These are phyloP conservation scores for Nemania sp. DNA, from an alignment of 2,329 filamentous ascomycete species.

Conservation along the genomic window DNA sequence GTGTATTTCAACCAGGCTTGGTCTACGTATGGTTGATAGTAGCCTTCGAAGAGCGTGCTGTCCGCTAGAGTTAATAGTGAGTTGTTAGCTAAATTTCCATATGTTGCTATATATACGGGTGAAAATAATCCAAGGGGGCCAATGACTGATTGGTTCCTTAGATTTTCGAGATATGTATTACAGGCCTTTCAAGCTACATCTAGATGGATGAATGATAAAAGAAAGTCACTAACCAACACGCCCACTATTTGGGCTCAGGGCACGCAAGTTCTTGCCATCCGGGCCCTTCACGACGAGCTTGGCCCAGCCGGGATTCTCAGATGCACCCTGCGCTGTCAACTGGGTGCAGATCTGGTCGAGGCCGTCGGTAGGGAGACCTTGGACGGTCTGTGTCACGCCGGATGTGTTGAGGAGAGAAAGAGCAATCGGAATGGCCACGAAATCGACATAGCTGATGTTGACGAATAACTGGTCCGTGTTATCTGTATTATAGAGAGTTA, in stretches of 20 bases:
- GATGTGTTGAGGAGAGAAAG: slow-evolving; percentile 63
- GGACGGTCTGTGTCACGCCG: slow-evolving; percentile 59
- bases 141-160: not conserved
- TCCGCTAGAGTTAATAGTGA: slow-evolving; percentile 47
- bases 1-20: slow-evolving; percentile 65
- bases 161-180: not conserved
- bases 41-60: slow-evolving; percentile 60
- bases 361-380: slow-evolving; percentile 62
- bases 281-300: slow-evolving; percentile 60
- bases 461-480: slow-evolving; percentile 71
- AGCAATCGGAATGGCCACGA: slow-evolving; percentile 74
- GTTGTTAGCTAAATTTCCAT: slow-evolving; percentile 11
- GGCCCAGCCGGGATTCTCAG: slow-evolving; percentile 64
- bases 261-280: slow-evolving; percentile 60
- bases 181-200: not conserved
- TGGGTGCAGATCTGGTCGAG: slow-evolving; percentile 59
- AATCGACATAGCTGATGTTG: slow-evolving; percentile 82
- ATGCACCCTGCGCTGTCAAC: slow-evolving; percentile 59
- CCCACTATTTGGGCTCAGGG: slow-evolving; percentile 65
- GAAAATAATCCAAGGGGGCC: no score
- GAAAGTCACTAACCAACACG: slow-evolving; percentile 47
- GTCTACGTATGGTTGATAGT: slow-evolving; percentile 64
- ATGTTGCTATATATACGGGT: not conserved
- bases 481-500: slow-evolving; percentile 59
- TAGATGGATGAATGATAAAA: not conserved